Percentiles rank a stretch among this genome's conserved stretches.
These are phyloP conservation scores for Parathielavia hyrcaniae DNA, from an alignment of 495 filamentous ascomycete genomes.

Conservation along the genomic window DNA sequence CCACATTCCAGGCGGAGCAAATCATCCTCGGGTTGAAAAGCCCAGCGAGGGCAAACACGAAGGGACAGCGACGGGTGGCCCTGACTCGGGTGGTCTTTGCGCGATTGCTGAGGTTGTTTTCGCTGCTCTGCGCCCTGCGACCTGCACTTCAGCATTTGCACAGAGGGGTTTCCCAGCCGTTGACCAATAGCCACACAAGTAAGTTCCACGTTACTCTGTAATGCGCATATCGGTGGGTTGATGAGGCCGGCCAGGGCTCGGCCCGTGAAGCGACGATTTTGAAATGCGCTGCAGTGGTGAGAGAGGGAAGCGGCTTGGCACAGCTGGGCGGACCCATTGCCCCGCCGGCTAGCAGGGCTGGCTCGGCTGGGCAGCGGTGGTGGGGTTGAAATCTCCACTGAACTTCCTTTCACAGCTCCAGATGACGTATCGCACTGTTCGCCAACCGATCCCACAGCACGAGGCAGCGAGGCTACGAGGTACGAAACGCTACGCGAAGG, in stretches of 20 bases:
- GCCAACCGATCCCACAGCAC: too few relatives aligned
- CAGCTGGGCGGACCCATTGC: neutral
- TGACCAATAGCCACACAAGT: neutral
- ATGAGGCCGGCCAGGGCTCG: neutral
- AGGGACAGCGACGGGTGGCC: neutral
- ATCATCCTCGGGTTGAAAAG: neutral
- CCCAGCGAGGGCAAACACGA: constrained; percentile 6
- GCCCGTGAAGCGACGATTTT: neutral
- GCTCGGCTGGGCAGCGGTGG: too few relatives aligned
- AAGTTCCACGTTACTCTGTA: neutral
- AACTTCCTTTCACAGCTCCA: too few relatives aligned
- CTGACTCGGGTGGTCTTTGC: neutral
- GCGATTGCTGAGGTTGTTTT: neutral
- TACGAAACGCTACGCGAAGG: too few relatives aligned
- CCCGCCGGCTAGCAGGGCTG: neutral
- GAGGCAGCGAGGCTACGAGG: too few relatives aligned
- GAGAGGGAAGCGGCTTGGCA: neutral
- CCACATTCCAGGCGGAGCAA: neutral
- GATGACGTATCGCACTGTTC: too few relatives aligned
- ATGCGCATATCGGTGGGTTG: neutral
- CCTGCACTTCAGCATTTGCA: too few relatives aligned
- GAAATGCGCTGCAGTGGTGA: neutral
- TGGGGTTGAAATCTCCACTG: too few relatives aligned
- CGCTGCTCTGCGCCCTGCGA: neutral
- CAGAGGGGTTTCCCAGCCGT: too few relatives aligned